Conservation (phyloP, 331 rosid genomes). For the Pyracantha coccinea region DNA sequence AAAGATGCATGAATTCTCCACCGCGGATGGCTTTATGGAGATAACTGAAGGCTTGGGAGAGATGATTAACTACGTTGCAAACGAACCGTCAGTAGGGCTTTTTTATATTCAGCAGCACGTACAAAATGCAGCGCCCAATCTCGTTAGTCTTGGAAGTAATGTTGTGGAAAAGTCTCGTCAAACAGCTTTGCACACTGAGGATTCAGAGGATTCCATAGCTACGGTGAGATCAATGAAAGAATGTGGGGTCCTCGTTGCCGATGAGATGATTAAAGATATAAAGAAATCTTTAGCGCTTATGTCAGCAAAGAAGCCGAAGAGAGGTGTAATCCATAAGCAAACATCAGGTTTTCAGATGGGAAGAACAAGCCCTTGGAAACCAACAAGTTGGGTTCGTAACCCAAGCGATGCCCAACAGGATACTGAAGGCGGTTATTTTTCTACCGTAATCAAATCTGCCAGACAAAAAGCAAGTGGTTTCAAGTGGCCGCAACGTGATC, state of each 20-base stretch:
- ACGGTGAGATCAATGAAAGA: conserved; percentile 70
- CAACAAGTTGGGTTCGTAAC: conserved; percentile 27
- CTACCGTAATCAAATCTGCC: conserved; percentile 56
- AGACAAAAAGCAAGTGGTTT: conserved; percentile 53
- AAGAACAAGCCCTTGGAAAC: conserved; percentile 42
- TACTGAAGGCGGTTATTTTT: conserved; percentile 41
- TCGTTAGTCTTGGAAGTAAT: conserved; percentile 36
- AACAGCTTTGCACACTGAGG: conserved; percentile 62
- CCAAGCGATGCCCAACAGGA: conserved; percentile 18
- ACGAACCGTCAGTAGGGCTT: conserved; percentile 92
- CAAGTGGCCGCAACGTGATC: conserved; percentile 57
- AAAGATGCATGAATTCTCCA: conserved; percentile 85
- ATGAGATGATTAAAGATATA: conserved; percentile 77
- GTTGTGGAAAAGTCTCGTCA: conserved; percentile 51
- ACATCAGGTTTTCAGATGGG: conserved; percentile 32
- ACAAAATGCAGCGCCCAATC: conserved; percentile 67
- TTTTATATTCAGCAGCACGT: conserved; percentile 83
- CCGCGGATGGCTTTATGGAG: conserved; percentile 85
- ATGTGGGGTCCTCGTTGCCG: conserved; percentile 60
- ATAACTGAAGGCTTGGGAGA: conserved; percentile 70
- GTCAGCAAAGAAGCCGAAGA: conserved; percentile 57
- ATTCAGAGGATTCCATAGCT: conserved; percentile 70
- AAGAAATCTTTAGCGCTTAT: conserved; percentile 52
- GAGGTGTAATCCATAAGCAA: conserved; percentile 42
- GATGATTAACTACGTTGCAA: conserved; percentile 69